phyloP scores from a whole-genome alignment of 2,329 filamentous ascomycete species.

The Cordyceps cicadae region DNA sequence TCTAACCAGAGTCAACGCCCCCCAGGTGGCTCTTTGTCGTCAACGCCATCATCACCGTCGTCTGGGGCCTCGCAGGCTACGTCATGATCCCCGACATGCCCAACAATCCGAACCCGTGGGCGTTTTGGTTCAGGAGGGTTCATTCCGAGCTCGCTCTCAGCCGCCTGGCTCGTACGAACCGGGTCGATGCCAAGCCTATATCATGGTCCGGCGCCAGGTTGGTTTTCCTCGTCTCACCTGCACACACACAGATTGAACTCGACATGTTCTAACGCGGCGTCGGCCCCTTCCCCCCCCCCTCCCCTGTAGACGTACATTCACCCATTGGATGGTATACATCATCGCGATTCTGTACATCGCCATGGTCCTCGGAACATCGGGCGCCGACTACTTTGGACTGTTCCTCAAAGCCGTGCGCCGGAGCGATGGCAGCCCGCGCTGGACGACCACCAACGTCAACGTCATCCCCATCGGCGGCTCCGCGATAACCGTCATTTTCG shows the following conservation, averaged over 20 bases:
- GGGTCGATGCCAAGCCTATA: constrained; percentile 18
- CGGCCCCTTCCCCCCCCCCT: no score
- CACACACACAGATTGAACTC: background rate
- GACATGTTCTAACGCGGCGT: background rate
- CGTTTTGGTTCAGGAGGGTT: constrained; percentile 22
- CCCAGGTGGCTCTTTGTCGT: constrained; percentile 35
- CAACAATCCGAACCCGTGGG: constrained; percentile 19
- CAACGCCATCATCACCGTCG: constrained; percentile 30
- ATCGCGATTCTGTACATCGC: constrained; percentile 25
- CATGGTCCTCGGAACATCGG: constrained; percentile 25
- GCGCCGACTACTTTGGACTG: constrained; percentile 26
- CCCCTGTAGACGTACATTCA: constrained; percentile 17
- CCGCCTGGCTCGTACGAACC: constrained; percentile 20
- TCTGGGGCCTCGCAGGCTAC: constrained; percentile 25
- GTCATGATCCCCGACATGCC: constrained; percentile 28
- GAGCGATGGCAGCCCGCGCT: constrained; percentile 19
- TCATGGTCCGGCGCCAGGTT: constrained; percentile 19
- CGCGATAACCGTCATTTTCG: constrained; percentile 33
- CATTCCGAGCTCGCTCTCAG: constrained; percentile 21
- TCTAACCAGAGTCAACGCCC: no score
- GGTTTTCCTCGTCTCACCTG: background rate
- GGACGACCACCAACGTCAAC: constrained; percentile 36
- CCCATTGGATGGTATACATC: constrained; percentile 22
- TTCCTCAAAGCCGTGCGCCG: constrained; percentile 23
- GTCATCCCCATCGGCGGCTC: constrained; percentile 38